Base-by-base conservation (phyloP, 352 stramenopile genomes). In the Blastocystis sp. region DNA sequence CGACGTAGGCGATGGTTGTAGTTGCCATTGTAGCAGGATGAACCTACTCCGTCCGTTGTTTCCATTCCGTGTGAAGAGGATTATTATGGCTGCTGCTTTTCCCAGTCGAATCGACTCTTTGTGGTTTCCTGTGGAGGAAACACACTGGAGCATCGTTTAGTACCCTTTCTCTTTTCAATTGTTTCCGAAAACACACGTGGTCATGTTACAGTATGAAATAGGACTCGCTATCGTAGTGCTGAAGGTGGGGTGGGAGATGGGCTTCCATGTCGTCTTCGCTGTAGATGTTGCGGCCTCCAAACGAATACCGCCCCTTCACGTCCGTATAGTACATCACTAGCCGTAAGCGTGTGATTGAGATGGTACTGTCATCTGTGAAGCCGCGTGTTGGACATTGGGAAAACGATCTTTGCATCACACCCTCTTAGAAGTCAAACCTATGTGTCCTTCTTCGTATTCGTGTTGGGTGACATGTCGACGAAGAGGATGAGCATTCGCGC, bases 91-190 rank as follows among this genome's bases (percentile, higher is more conserved):
- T 81, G 69, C n/a, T 63, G 46, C 24, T 81, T 44, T 44, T 42
- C 44, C 11, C 4, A 57, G 9, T 36, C 40, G 36, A 14, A 42
- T n/a, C 27, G 63, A 32, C 27, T 18, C 14, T 48, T 81, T 29
- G 69, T 81, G 16, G 69, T 81, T 65, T 59, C 69, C 42, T 81
- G 40, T 29, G 40, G 48, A 46, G 69, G 69, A 81, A 63, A 81
- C 69, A 61, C 69, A 46, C 11, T 46, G 8, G 69, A 81, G 6
- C 69, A 81, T 61, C 44, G 53, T 48, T 38, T 81, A 51, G 36
- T 75, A 53, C 18, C 32, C 32, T 18, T 59, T 3, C 51, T 18
- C 11, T n/a, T n/a, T n/a, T n/a, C n/a, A n/a, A n/a, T n/a, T n/a
- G n/a, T n/a, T n/a, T n/a, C n/a, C n/a, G n/a, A n/a, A n/a, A n/a